Percentiles rank a stretch among this genome's conserved stretches.
phyloP scores from a whole-genome alignment of 139 green algal genomes.

The Closterium sp. region DNA sequence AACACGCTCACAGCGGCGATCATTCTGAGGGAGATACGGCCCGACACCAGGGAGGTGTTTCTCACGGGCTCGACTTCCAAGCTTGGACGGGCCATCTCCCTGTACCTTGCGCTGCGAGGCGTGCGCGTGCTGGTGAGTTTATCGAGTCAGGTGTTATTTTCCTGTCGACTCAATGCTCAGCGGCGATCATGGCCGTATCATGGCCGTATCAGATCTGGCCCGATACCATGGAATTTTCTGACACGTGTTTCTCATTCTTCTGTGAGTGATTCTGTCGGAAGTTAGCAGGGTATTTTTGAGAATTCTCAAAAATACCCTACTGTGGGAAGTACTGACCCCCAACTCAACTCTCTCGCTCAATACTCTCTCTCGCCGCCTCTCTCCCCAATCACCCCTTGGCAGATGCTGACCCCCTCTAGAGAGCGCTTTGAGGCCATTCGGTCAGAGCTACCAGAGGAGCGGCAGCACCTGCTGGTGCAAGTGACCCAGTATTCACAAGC shows the following conservation, averaged over 20 bases:
- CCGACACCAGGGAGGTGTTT: conserved; percentile 50
- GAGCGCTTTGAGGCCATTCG: conserved; percentile 54
- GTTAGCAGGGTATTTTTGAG: too few species aligned
- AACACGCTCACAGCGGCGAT: conserved; percentile 60
- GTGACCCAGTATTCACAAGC: neutral
- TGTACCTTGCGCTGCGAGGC: conserved; percentile 49
- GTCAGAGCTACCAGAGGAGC: conserved; percentile 23
- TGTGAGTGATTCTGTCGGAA: too few species aligned
- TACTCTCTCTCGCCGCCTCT: neutral
- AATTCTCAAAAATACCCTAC: too few species aligned
- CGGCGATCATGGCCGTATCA: too few species aligned
- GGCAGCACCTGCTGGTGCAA: conserved; percentile 43
- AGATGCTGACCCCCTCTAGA: conserved; percentile 44
- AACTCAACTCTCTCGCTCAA: too few species aligned
- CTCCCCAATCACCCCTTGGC: neutral
- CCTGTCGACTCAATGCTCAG: too few species aligned
- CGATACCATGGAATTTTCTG: too few species aligned
- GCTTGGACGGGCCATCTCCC: conserved; percentile 54
- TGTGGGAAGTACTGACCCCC: too few species aligned
- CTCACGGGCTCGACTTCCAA: conserved; percentile 57
- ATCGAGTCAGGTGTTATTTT: too few species aligned
- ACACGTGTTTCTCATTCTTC: too few species aligned
- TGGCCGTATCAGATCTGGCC: too few species aligned
- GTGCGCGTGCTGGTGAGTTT: conserved; percentile 46
- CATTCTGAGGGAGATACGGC: conserved; percentile 50